Conservation (phyloP, 805 yeast species). For the Yarrowia alimentaria region DNA sequence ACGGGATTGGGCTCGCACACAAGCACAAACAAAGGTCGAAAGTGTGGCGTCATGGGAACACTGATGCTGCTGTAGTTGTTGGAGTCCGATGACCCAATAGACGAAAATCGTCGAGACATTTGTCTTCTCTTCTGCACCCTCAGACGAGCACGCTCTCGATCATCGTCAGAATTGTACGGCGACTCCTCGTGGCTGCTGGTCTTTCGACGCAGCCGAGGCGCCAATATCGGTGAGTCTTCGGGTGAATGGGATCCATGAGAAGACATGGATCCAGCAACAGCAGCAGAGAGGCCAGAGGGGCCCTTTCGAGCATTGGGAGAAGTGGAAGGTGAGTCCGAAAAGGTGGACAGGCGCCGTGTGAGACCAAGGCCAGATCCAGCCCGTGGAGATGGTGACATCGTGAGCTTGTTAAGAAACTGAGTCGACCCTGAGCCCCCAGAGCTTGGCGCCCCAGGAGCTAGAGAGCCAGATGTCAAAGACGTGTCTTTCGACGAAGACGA, state of each 20-base stretch:
- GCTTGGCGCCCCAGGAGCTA: no score
- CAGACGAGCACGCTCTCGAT: constrained; percentile 16
- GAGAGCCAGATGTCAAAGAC: no score
- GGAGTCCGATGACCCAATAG: no score
- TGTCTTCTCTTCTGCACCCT: constrained; percentile 50
- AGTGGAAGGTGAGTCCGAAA: constrained; percentile 13
- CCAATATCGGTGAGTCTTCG: constrained; percentile 16
- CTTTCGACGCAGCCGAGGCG: constrained; percentile 19
- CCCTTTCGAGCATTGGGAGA: no score
- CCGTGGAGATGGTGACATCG: constrained; percentile 17
- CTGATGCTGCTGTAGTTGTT: no score
- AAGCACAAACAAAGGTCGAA: constrained; percentile 57
- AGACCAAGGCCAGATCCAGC: constrained; percentile 17
- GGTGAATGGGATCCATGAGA: no score
- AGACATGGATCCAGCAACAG: no score
- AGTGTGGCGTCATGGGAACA: constrained; percentile 25
- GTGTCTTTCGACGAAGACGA: no score
- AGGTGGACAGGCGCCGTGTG: constrained; percentile 4
- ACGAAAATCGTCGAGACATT: constrained; percentile 45
- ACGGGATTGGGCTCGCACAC: constrained; percentile 87
- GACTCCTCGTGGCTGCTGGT: constrained; percentile 34
- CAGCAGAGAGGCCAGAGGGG: no score
- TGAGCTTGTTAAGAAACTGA: constrained; percentile 13
- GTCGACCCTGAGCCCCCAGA: constrained; percentile 6
- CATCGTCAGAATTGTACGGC: constrained; percentile 64